These are phyloP conservation scores for Schwanniomyces sp. DNA, from an alignment of 805 yeast genomes.

Conservation along the genomic window DNA sequence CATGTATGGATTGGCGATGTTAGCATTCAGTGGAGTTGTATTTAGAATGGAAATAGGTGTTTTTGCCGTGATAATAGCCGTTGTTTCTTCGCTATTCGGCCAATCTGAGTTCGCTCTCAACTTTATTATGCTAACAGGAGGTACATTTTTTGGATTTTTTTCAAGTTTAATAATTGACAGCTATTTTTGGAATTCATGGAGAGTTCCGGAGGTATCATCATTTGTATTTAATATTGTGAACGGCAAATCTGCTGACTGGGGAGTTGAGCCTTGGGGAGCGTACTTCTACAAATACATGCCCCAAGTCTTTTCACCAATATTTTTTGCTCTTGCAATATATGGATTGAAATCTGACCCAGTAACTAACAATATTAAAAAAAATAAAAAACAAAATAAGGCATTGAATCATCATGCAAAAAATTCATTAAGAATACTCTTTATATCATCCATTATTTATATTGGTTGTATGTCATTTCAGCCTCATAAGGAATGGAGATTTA, in stretches of 20 bases:
- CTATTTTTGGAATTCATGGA: constrained; percentile 62
- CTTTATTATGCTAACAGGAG: constrained; percentile 41
- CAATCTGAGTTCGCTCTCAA: constrained; percentile 44
- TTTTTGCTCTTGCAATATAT: constrained; percentile 37
- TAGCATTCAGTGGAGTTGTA: constrained; percentile 63
- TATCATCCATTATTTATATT: constrained; percentile 58
- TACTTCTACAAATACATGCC: constrained; percentile 58
- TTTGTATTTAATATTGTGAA: constrained; percentile 73
- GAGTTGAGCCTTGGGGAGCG: constrained; percentile 69
- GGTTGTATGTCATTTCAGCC: constrained; percentile 73
- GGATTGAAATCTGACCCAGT: constrained; percentile 47
- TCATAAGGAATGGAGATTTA: constrained; percentile 94
- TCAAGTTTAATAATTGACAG: constrained; percentile 61
- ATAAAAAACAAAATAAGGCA: constrained; percentile 17
- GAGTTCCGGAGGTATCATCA: constrained; percentile 76
- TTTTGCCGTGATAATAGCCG: constrained; percentile 47
- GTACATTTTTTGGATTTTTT: constrained; percentile 51
- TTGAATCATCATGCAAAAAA: constrained; percentile 27
- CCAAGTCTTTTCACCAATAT: constrained; percentile 40
- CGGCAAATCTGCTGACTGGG: constrained; percentile 81
- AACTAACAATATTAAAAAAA: neutral
- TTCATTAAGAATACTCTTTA: constrained; percentile 45
- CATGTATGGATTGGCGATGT: constrained; percentile 46
- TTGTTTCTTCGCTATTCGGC: constrained; percentile 47
- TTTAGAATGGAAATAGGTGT: constrained; percentile 73